Conservation (phyloP, 2,329 filamentous ascomycete species). For the Ceratocystis harringtonii region DNA sequence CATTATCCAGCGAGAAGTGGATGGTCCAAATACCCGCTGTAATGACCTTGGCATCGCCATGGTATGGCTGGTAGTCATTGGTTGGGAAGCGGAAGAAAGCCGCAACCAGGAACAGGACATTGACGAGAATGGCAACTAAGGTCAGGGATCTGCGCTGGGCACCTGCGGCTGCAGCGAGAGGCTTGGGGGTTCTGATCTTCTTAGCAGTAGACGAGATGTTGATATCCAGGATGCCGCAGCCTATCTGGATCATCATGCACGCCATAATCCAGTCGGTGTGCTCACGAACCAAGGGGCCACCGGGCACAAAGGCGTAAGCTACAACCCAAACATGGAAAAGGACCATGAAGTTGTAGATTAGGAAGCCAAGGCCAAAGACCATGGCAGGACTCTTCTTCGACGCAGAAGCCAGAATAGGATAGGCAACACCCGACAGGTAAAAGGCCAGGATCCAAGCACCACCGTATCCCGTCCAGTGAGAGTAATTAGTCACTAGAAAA, state of each 20-base stretch:
- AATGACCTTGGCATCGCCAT: conserved; percentile 70
- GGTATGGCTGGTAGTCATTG: conserved; percentile 83
- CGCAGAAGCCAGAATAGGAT: conserved; percentile 60
- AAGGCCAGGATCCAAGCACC: conserved; percentile 60
- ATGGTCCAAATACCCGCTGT: conserved; percentile 98
- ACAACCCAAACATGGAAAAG: conserved; percentile 99
- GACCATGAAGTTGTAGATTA: conserved; percentile 84
- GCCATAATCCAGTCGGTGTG: conserved; percentile 94
- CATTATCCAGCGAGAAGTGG: conserved; percentile 93
- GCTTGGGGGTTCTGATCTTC: conserved; percentile 18
- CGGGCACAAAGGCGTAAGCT: conserved; percentile 93
- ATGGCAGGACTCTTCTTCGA: conserved; percentile 60
- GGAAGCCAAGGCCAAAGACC: conserved; percentile 77
- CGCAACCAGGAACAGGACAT: conserved; percentile 63
- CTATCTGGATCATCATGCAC: conserved; percentile 69
- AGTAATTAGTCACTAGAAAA: conserved; percentile 57
- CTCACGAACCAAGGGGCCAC: conserved; percentile 80
- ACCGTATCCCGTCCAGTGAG: conserved; percentile 80
- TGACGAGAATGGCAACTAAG: conserved; percentile 52
- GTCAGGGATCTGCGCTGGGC: conserved; percentile 39
- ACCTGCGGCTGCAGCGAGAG: conserved; percentile 18
- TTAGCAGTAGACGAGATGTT: conserved; percentile 29
- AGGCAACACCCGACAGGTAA: conserved; percentile 68
- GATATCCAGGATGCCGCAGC: conserved; percentile 67
- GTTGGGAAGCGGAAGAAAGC: conserved; percentile 85